Percentiles rank a stretch among this genome's conserved stretches.
phyloP scores from a whole-genome alignment of 495 filamentous ascomycete species.

The Penicillium samsonianum region DNA sequence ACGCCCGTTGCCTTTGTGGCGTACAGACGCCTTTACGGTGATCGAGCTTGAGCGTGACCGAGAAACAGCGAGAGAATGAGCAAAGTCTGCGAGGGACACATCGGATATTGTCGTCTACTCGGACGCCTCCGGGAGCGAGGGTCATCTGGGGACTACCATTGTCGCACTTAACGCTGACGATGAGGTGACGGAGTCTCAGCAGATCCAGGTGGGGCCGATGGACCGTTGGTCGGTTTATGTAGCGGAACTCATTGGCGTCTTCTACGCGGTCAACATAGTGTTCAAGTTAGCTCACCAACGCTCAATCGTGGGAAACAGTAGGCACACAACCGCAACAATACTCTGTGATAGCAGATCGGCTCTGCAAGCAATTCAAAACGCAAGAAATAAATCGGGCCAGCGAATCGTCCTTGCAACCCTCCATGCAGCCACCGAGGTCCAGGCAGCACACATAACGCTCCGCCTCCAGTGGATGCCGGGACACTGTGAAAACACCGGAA shows the following conservation, averaged over 20 bases:
- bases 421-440: too few species aligned
- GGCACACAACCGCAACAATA: conserved; percentile 7
- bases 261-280: conserved; percentile 14
- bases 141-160: conserved; percentile 11
- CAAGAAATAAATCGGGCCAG: conserved; percentile 9
- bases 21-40: conserved; percentile 19
- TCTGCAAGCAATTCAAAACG: conserved; percentile 10
- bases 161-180: conserved; percentile 12
- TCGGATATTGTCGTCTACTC: conserved; percentile 24
- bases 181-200: conserved; percentile 6
- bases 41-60: conserved; percentile 25
- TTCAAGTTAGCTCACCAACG: not conserved
- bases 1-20: conserved; percentile 24
- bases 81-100: not conserved
- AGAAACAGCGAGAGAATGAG: conserved; percentile 23
- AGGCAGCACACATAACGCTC: too few species aligned
- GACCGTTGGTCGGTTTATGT: conserved; percentile 20
- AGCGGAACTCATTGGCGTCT: conserved; percentile 17
- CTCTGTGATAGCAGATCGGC: conserved; percentile 17
- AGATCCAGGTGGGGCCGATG: conserved; percentile 16
- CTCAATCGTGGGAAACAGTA: not conserved
- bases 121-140: conserved; percentile 23
- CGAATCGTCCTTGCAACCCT: conserved; percentile 6
- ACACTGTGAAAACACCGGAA: conserved; percentile 5
- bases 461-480: conserved; percentile 12